These are phyloP conservation scores for Teratosphaeria destructans DNA, from an alignment of 2,329 filamentous ascomycete species.

Conservation along the genomic window DNA sequence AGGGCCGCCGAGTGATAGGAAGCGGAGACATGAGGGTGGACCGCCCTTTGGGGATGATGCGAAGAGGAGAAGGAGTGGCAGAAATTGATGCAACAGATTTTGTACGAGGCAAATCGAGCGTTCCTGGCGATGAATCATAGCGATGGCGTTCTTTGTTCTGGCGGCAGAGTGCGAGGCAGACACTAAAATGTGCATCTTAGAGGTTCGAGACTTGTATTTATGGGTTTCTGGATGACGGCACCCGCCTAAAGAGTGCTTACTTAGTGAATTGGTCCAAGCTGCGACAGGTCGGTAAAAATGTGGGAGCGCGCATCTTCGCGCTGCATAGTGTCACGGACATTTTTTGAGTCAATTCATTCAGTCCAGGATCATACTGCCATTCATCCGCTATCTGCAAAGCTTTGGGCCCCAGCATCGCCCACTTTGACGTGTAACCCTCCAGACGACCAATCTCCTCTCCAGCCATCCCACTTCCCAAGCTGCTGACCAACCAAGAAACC, in stretches of 20 bases:
- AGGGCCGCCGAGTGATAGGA: conserved; percentile 12
- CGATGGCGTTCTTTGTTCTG: neutral
- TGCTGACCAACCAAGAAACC: neutral
- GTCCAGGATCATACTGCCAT: neutral
- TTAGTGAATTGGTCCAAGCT: too few species aligned
- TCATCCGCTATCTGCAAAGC: neutral
- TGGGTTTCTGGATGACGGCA: neutral
- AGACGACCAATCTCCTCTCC: neutral
- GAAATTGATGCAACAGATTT: neutral
- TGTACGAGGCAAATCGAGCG: neutral
- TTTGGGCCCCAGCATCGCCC: neutral
- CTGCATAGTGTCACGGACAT: too few species aligned
- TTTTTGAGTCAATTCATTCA: neutral
- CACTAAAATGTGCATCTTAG: neutral
- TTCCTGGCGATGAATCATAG: neutral
- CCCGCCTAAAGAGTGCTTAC: neutral
- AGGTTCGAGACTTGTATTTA: neutral
- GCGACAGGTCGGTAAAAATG: too few species aligned
- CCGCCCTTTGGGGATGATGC: neutral
- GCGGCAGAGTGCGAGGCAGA: neutral
- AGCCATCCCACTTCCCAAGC: neutral
- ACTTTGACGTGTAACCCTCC: neutral
- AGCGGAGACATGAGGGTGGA: conserved; percentile 19
- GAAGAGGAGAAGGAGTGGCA: neutral
- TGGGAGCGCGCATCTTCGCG: too few species aligned